Evolutionary conservation across 2,329 filamentous ascomycete genomes (phyloP).

Genomic region (Amesomyces nigricolor): DNA sequence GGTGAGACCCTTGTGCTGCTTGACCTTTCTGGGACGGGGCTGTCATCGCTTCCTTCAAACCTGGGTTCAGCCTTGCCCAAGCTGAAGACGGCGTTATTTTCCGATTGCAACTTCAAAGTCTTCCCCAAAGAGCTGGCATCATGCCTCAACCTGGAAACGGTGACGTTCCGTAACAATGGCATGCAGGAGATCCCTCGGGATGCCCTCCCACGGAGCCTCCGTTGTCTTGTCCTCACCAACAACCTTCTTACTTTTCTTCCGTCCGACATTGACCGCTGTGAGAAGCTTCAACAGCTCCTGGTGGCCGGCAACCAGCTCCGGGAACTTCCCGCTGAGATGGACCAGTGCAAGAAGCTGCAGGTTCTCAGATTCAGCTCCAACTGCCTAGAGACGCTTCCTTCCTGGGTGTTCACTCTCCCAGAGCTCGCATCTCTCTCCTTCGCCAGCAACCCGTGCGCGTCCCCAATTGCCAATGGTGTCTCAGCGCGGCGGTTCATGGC

Average conservation of each 20-base stretch:
- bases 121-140: slow-evolving; percentile 39
- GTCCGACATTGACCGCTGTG: slow-evolving; percentile 38
- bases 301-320: slow-evolving; percentile 42
- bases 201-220: slow-evolving; percentile 37
- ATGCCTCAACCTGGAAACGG: slow-evolving; percentile 44
- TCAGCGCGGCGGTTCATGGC: slow-evolving; percentile 29
- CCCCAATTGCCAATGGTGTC: slow-evolving; percentile 16
- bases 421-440: slow-evolving; percentile 43
- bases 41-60: slow-evolving; percentile 37
- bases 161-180: slow-evolving; percentile 43
- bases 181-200: slow-evolving; percentile 40
- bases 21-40: slow-evolving; percentile 43
- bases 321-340: slow-evolving; percentile 38
- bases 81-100: slow-evolving; percentile 44
- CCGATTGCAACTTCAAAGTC: slow-evolving; percentile 38
- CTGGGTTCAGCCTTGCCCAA: slow-evolving; percentile 36
- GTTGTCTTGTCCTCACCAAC: slow-evolving; percentile 46
- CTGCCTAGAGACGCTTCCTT: slow-evolving; percentile 34
- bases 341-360: slow-evolving; percentile 38
- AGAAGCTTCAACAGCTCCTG: slow-evolving; percentile 43
- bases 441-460: slow-evolving; percentile 42
- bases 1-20: slow-evolving; percentile 40
- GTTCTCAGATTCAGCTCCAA: slow-evolving; percentile 42
- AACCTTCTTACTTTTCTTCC: slow-evolving; percentile 39
- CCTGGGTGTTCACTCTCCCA: slow-evolving; percentile 41